Evolutionary conservation across 1,139 yeast species (phyloP), one percentile per base, ranked within the genome.

Genomic region (Yamadazyma epiphylla): DNA sequence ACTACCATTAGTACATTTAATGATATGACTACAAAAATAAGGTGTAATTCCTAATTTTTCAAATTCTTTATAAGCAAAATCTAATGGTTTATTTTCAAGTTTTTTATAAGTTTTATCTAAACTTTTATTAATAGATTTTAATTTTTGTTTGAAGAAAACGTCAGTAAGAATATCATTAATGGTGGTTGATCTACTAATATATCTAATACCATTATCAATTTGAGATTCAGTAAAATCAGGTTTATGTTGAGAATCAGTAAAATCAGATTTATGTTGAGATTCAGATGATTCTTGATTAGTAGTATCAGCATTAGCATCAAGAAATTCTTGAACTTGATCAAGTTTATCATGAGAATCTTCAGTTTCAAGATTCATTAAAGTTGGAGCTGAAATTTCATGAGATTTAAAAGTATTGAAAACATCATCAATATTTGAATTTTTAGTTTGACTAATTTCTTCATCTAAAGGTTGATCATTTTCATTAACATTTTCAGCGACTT

Each of bases 391-490:
- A 17, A 17, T 17, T 10, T 17, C 29, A 12, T 13, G 23, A 13
- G 16, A 22, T 23, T 10, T 5, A 24, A 3, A 13, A 19, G 19
- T 27, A 32, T 30, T 7, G 10, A 58, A 45, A 1, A 54, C 58
- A 15, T 51, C 56, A 38, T 58, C 63, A 28, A 62, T 60, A 36
- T 61, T 58, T 5, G 68, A 59, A 31, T 57, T 53, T 36, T 59
- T 63, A 15, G 53, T 43, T 34, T 60, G 63, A 13, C 68, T 60
- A 26, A 64, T 64, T 37, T 64, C 70, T 42, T 64, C 70, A 38
- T 64, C 70, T 30, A 64, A 51, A 0, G 70, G 64, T n/a, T 42
- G 37, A 10, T 41, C 47, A 36, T 45, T 38, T 29, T 27, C 26
- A 3, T 19, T 25, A 23, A 19, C 30, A 10, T 22, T 24, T 5